phyloP scores from a whole-genome alignment of 2,329 filamentous ascomycete species.

The Sclerotiophoma versabilis region DNA sequence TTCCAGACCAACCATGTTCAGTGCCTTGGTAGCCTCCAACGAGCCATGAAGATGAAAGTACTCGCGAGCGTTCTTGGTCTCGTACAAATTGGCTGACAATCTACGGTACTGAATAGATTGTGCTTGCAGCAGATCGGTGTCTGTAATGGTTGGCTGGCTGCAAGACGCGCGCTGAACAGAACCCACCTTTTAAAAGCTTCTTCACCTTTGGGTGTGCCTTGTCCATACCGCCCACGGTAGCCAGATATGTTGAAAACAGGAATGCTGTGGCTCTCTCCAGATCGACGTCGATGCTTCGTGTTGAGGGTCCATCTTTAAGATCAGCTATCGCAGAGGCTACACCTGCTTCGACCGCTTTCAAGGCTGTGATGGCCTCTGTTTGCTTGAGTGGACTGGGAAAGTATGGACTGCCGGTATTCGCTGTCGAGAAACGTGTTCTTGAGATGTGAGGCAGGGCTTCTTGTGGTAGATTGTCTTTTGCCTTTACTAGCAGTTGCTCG shows the following conservation, averaged over 20 bases:
- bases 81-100: conserved; percentile 75
- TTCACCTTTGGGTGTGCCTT: conserved; percentile 55
- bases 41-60: conserved; percentile 81
- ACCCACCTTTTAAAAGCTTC: conserved; percentile 52
- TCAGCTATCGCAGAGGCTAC: conserved; percentile 67
- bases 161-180: neutral
- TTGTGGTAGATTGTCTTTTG: conserved; percentile 43
- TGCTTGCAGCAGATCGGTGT: conserved; percentile 74
- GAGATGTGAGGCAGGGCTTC: conserved; percentile 43
- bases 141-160: conserved; percentile 51
- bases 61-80: conserved; percentile 69
- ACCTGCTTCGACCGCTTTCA: conserved; percentile 67
- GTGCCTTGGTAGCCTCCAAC: conserved; percentile 71
- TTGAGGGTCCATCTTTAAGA: conserved; percentile 56
- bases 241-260: conserved; percentile 65
- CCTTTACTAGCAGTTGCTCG: conserved; percentile 41
- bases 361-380: conserved; percentile 60
- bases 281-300: conserved; percentile 58
- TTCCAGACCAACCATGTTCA: conserved; percentile 74
- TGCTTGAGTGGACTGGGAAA: conserved; percentile 59
- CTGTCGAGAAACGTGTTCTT: conserved; percentile 43
- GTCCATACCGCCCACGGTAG: conserved; percentile 61
- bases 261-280: conserved; percentile 64
- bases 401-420: conserved; percentile 49
- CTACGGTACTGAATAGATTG: conserved; percentile 76